Base-by-base conservation (phyloP, 441 rosid species). In the Adansonia rubrostipa region DNA sequence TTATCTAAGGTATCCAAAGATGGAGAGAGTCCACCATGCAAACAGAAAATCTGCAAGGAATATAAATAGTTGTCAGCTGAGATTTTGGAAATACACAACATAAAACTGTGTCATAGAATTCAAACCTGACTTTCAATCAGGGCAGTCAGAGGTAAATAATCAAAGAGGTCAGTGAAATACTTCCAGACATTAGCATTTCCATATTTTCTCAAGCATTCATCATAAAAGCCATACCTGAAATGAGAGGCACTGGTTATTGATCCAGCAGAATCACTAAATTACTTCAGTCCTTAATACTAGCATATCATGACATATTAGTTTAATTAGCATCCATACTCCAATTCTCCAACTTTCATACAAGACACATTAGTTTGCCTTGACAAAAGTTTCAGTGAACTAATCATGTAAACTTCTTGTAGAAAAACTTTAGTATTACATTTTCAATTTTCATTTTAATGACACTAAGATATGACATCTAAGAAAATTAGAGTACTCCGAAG, bases 111-210 rank as follows among this genome's bases (percentile, higher is more conserved):
- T 22, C 14, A 13, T 36, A 79, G 73, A 70, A 84, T 42, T 50
- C 84, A 62, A 78, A 92, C 96, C 96, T 92, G 93, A 84, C 93
- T 90, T 88, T 92, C 96, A 67, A 92, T 90, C 62, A 89, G 79
- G 61, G 91, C 93, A 0, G 95, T 89, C 44, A 91, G 86, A 14
- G 93, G 93, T 36, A 91, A 87, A 82, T 90, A 92, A 86, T 92
- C 96, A 73, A 92, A 92, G 70, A 92, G 88, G 80, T 92, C 96
- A 0, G 96, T 90, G 83, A 90, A 92, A 83, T 89, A 78, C 83
- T 90, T 90, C 94, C 96, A 90, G 63, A 90, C 92, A 79, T 89
- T 92, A 51, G 94, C 96, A 88, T 92, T 90, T 73, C 96, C 96
- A 63, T 90, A 90, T 78, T 92, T 92, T 81, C 96, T 87, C 82